Base-by-base conservation (phyloP, 2,329 filamentous ascomycete genomes). In the Exophiala xenobiotica region DNA sequence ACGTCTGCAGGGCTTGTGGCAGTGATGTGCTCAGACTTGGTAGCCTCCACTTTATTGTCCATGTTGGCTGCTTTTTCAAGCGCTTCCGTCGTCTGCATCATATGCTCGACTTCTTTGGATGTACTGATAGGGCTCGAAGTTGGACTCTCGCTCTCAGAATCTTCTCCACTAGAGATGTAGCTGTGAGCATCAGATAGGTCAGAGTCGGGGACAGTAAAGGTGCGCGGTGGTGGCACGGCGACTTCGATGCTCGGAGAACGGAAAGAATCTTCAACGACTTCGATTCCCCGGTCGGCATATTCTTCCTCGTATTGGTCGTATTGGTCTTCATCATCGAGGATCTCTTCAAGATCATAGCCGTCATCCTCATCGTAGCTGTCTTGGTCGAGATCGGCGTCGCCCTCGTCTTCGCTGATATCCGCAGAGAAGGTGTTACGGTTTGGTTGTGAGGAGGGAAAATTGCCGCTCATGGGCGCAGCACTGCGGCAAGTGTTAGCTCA, bases 351-450 rank as follows among this genome's bases (percentile, higher is more conserved):
- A n/a, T n/a, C n/a, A n/a, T n/a, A n/a, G n/a, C n/a, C n/a, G n/a
- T n/a, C 37, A 2, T 29, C 39, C 6, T 37, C 35, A 24, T 43
- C 43, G 14, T 42, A 19, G 12, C 16, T 14, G 29, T 12, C 11
- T 33, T 33, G 29, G 29, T 33, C 11, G 2, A 12, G 12, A 19
- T 47, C 14, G 2, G n/a, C 6, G 33, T 31, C n/a, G 7, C 31
- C 37, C 22, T 49, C 33, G 6, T 42, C 37, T 11, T 22, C 26
- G 19, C 16, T 20, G 11, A 11, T 12, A 46, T 46, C 38, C 7
- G 71, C 69, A 42, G 62, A 63, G 51, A 73, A 74, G 9, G 65
- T 71, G 49, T 74, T 74, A 19, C 59, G 65, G 31, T 18, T 38
- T 23, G 44, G 14, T 22, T 35, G 26, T 23, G 11, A 18, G 20